phyloP scores from a whole-genome alignment of 306 rosid genomes.

The Sophora flavescens region DNA sequence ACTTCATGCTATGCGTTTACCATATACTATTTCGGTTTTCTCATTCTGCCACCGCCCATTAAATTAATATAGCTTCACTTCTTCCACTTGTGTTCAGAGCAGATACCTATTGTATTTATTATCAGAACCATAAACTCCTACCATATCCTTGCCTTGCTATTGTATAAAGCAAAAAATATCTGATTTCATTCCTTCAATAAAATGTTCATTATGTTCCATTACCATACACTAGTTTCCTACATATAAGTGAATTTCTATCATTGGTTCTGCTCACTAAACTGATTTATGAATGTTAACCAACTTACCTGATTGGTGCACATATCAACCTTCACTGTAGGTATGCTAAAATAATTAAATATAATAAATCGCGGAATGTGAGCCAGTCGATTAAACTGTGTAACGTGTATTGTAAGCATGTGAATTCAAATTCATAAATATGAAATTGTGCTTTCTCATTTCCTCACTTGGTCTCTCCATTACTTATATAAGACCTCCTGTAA shows the following conservation, averaged over 20 bases:
- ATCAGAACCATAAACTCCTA: background rate
- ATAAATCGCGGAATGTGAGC: too few relatives aligned
- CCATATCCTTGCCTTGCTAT: too few relatives aligned
- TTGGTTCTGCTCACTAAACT: background rate
- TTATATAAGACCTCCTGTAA: too few relatives aligned
- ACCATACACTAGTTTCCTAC: background rate
- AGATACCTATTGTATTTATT: background rate
- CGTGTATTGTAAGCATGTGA: too few relatives aligned
- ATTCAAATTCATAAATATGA: too few relatives aligned
- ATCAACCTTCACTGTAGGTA: too few relatives aligned
- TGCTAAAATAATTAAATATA: too few relatives aligned
- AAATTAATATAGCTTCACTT: background rate
- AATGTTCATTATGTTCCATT: background rate
- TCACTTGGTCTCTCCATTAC: too few relatives aligned
- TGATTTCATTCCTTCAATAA: background rate
- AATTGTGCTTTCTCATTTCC: too few relatives aligned
- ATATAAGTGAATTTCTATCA: background rate
- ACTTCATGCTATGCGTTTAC: background rate
- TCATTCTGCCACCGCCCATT: slow-evolving; percentile 36
- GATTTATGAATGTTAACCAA: background rate
- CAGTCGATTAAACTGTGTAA: too few relatives aligned
- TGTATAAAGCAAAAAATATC: background rate
- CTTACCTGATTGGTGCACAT: background rate
- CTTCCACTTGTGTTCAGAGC: background rate
- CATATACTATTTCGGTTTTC: background rate